A percentile compares a stretch with the other conserved stretches of the same genome.
Evolutionary conservation across 225 moss, liverwort and hornwort species (phyloP).

Genomic region (Polytrichum commune): DNA sequence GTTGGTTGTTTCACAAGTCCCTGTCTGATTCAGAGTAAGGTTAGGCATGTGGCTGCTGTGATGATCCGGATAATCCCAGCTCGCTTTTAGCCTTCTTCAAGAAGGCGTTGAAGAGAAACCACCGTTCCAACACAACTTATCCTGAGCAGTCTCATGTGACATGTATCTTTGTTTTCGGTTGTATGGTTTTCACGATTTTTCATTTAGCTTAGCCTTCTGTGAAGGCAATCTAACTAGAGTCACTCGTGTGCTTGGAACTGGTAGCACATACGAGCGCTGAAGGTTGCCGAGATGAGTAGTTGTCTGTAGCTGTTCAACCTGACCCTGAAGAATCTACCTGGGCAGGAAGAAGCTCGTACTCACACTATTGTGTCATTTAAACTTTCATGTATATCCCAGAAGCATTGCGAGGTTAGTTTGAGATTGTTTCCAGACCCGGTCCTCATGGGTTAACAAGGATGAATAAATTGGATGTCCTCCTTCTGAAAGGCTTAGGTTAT

Average conservation of each 20-base stretch:
- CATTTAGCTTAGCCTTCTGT: neutral
- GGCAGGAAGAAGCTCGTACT: constrained; percentile 17
- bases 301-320: constrained; percentile 31
- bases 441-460: too few relatives aligned
- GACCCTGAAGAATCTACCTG: constrained; percentile 24
- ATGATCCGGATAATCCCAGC: constrained; percentile 28
- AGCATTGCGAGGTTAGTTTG: too few relatives aligned
- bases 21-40: neutral
- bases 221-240: constrained; percentile 47
- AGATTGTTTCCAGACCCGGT: too few relatives aligned
- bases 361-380: neutral
- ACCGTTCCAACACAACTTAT: constrained; percentile 15
- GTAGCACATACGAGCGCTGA: constrained; percentile 84
- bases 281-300: constrained; percentile 61
- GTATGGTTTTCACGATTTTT: too few relatives aligned
- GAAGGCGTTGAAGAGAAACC: constrained; percentile 18
- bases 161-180: too few relatives aligned
- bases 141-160: constrained; percentile 5
- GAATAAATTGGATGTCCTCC: too few relatives aligned
- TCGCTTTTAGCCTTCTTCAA: constrained; percentile 17
- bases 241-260: constrained; percentile 37
- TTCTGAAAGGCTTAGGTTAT: too few relatives aligned
- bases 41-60: constrained; percentile 2
- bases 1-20: neutral
- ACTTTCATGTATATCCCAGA: too few relatives aligned